These are phyloP conservation scores for Crithidia fasciculata DNA, from an alignment of 208 protist species.

Conservation along the genomic window DNA sequence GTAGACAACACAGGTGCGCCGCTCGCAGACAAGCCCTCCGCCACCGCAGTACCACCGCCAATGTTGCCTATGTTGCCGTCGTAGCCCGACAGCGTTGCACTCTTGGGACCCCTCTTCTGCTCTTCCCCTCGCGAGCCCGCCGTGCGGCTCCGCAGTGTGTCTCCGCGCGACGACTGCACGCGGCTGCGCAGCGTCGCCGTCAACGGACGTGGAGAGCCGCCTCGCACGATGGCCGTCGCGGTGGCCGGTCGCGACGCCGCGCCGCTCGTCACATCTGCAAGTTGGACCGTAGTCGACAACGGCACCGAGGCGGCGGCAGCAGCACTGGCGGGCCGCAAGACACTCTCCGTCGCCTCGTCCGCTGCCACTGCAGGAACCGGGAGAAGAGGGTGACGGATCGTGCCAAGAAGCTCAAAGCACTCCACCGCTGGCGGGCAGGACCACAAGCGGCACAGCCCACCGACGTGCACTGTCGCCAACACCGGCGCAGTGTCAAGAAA, in stretches of 20 bases:
- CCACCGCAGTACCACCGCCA: no score
- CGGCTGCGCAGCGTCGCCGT: conserved; percentile 2
- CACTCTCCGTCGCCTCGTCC: not conserved
- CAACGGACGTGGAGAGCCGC: not conserved
- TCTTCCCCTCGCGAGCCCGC: no score
- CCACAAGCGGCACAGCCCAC: conserved; percentile 57
- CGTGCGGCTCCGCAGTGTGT: not conserved
- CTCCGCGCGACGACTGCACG: no score
- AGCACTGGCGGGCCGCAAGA: not conserved
- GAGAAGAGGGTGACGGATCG: conserved; percentile 29
- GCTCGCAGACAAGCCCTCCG: not conserved
- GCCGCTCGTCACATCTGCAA: not conserved
- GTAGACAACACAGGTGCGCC: not conserved
- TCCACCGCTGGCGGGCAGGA: conserved; percentile 53
- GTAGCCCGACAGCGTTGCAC: no score
- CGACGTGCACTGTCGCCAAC: conserved; percentile 48
- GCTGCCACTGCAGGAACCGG: not conserved
- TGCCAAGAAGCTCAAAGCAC: conserved; percentile 40
- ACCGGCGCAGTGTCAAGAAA: conserved; percentile 54
- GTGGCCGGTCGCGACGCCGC: not conserved
- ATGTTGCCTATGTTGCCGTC: no score
- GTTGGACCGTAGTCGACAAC: not conserved
- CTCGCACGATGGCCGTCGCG: not conserved
- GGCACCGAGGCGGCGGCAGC: not conserved
- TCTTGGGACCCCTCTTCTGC: no score